These are phyloP conservation scores for Colletotrichum kahawae DNA, from an alignment of 2,329 filamentous ascomycete genomes.

Conservation along the genomic window DNA sequence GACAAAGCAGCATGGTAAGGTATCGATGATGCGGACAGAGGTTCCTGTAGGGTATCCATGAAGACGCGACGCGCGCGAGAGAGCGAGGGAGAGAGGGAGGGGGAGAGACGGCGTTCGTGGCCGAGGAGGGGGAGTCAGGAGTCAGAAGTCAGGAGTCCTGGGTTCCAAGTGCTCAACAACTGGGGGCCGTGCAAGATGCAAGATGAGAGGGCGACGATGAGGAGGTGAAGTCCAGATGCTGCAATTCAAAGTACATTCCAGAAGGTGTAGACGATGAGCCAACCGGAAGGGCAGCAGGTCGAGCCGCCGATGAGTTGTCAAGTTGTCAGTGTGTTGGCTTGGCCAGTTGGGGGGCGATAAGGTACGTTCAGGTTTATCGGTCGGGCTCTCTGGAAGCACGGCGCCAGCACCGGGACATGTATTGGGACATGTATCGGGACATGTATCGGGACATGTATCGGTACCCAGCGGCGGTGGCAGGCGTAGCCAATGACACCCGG, in stretches of 20 bases:
- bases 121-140: background rate
- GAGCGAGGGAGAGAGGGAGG: background rate
- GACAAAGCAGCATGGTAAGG: constrained; percentile 8
- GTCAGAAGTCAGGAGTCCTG: background rate
- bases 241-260: background rate
- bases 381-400: background rate
- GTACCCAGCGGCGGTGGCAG: background rate
- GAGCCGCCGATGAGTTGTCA: constrained; percentile 22
- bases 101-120: background rate
- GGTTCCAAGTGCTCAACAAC: background rate
- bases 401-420: background rate
- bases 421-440: background rate
- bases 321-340: background rate
- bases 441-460: background rate
- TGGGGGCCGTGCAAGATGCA: background rate
- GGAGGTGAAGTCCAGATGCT: constrained; percentile 3
- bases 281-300: constrained; percentile 11
- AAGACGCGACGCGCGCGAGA: background rate
- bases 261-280: constrained; percentile 9
- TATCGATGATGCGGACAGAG: constrained; percentile 5
- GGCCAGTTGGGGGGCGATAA: background rate
- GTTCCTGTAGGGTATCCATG: background rate
- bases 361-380: background rate
- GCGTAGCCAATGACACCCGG: background rate
- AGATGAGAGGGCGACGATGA: background rate